These are phyloP conservation scores for Mycosphaerella sp. DNA, from an alignment of 2,329 filamentous ascomycete genomes.

Conservation along the genomic window DNA sequence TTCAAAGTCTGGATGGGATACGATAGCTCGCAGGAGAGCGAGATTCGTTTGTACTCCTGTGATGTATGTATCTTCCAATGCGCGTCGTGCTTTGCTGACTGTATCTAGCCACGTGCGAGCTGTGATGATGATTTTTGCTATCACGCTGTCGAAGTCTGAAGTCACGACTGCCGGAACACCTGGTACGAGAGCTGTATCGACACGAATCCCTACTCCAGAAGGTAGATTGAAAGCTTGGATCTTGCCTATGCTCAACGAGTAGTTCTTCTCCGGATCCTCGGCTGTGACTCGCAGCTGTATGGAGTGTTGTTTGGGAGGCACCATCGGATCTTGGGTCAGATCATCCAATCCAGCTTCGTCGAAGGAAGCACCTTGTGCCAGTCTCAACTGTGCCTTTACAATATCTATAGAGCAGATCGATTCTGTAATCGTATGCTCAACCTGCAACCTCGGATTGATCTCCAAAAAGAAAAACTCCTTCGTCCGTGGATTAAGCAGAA, in stretches of 20 bases:
- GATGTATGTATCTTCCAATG: slow-evolving; percentile 52
- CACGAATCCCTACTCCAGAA: slow-evolving; percentile 51
- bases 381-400: slow-evolving; percentile 49
- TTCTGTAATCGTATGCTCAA: slow-evolving; percentile 59
- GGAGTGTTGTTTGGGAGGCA: slow-evolving; percentile 40
- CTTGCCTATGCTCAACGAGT: slow-evolving; percentile 56
- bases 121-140: slow-evolving; percentile 56
- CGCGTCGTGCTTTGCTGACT: slow-evolving; percentile 50
- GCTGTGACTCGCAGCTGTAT: slow-evolving; percentile 55
- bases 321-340: slow-evolving; percentile 31
- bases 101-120: slow-evolving; percentile 48
- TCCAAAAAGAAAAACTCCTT: slow-evolving; percentile 54
- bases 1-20: slow-evolving; percentile 47
- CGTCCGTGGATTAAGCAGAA: slow-evolving; percentile 49
- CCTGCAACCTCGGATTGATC: slow-evolving; percentile 55
- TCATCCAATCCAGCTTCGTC: slow-evolving; percentile 26
- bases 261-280: slow-evolving; percentile 49
- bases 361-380: slow-evolving; percentile 48
- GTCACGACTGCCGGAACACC: slow-evolving; percentile 43
- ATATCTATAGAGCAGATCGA: slow-evolving; percentile 50
- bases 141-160: slow-evolving; percentile 53
- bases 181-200: slow-evolving; percentile 51
- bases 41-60: slow-evolving; percentile 55
- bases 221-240: slow-evolving; percentile 51
- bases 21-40: slow-evolving; percentile 49